Evolutionary conservation across 2,329 filamentous ascomycete genomes (phyloP).

Genomic region (Bisporella sp.): DNA sequence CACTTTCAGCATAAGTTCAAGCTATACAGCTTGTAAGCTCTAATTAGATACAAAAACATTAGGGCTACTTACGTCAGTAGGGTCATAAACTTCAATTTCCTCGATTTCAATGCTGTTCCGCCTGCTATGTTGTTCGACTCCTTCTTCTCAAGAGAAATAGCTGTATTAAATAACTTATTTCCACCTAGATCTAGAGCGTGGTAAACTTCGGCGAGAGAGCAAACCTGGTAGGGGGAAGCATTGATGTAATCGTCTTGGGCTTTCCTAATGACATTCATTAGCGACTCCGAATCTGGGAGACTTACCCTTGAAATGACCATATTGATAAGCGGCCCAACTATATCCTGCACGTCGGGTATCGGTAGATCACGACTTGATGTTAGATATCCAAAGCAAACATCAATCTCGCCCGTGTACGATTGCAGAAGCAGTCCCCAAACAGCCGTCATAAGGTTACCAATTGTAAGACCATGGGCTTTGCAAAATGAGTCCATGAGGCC

Average conservation of each 20-base stretch:
- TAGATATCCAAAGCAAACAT: background rate
- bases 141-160: no score
- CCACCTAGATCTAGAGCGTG: constrained; percentile 4
- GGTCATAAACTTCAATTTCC: background rate
- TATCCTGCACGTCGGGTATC: background rate
- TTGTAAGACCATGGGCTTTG: background rate
- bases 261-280: constrained; percentile 9
- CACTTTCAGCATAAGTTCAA: background rate
- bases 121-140: no score
- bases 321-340: constrained; percentile 15
- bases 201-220: constrained; percentile 35
- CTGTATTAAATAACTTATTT: background rate
- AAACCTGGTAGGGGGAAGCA: constrained; percentile 28
- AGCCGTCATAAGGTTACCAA: background rate
- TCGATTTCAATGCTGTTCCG: no score
- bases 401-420: background rate
- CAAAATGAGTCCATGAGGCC: background rate
- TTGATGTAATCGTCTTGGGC: constrained; percentile 27
- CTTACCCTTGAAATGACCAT: constrained; percentile 25
- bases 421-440: background rate
- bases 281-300: constrained; percentile 17
- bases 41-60: no score
- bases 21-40: background rate
- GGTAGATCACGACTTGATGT: background rate
- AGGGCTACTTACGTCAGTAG: background rate